A percentile compares a stretch with the other conserved stretches of the same genome.
Conservation (phyloP, 768 basidiomycete species). For the Trametes cingulata region DNA sequence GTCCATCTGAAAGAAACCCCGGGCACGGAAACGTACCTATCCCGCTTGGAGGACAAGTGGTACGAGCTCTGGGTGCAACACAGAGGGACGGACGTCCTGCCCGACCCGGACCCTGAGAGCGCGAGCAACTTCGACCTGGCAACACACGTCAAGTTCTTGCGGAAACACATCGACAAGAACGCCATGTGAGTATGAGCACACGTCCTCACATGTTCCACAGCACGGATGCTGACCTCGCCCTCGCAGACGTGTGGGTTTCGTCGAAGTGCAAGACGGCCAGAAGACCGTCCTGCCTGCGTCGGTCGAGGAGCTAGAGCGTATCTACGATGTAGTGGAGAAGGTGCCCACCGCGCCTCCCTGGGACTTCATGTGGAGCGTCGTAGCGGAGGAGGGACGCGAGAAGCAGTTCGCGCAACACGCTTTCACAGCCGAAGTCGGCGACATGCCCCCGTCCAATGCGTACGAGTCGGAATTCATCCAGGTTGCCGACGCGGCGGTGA, state of each 20-base stretch:
- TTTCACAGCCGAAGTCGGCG: constrained; percentile 47
- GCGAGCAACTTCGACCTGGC: constrained; percentile 77
- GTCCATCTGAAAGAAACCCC: constrained; percentile 58
- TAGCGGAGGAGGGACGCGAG: constrained; percentile 76
- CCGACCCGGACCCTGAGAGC: constrained; percentile 69
- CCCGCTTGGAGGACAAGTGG: constrained; percentile 82
- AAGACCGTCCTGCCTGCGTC: constrained; percentile 42
- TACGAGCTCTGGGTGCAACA: constrained; percentile 73
- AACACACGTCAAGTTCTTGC: constrained; percentile 78
- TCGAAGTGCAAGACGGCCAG: constrained; percentile 43
- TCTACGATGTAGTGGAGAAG: constrained; percentile 55
- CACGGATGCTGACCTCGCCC: no score
- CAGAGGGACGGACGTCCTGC: constrained; percentile 64
- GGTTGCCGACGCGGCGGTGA: constrained; percentile 69
- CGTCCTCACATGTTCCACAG: no score
- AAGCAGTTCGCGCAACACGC: constrained; percentile 61
- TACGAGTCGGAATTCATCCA: constrained; percentile 42
- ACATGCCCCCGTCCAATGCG: constrained; percentile 33
- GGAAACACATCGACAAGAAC: constrained; percentile 82
- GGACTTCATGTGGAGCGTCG: constrained; percentile 75
- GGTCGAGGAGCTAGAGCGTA: constrained; percentile 43
- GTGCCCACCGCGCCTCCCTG: constrained; percentile 45
- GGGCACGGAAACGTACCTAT: constrained; percentile 73
- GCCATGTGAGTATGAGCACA: constrained; percentile 60
- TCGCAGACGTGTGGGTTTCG: constrained; percentile 62